These are phyloP conservation scores for Vachellia pachyceras DNA, from an alignment of 306 rosid genomes.

Conservation along the genomic window DNA sequence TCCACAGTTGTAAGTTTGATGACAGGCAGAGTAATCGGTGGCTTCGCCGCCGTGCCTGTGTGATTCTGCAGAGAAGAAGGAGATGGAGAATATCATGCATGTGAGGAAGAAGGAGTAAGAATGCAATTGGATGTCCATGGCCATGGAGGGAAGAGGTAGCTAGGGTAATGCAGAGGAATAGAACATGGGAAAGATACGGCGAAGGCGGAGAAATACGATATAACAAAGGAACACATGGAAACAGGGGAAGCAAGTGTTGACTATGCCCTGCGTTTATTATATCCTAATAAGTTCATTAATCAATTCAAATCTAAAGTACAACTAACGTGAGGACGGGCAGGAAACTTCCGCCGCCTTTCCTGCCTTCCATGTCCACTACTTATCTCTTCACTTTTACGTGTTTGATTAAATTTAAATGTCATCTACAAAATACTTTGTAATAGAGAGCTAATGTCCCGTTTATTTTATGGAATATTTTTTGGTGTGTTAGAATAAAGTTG, in stretches of 20 bases:
- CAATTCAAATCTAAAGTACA: background rate
- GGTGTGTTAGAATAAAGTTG: background rate
- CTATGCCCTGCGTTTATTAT: background rate
- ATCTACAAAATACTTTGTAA: too few relatives aligned
- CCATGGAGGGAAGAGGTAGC: slow-evolving; percentile 31
- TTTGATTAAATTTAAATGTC: background rate
- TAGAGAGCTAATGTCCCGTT: background rate
- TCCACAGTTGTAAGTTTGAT: slow-evolving; percentile 49
- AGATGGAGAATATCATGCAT: background rate
- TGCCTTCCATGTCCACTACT: background rate
- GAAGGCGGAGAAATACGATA: background rate
- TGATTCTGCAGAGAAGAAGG: slow-evolving; percentile 8
- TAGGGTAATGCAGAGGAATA: background rate
- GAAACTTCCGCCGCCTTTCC: background rate
- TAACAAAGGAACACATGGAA: background rate
- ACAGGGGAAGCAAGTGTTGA: background rate
- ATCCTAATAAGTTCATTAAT: background rate
- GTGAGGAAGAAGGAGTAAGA: background rate
- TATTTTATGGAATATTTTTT: background rate
- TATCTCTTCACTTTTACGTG: background rate
- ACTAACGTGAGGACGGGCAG: background rate
- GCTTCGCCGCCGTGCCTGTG: slow-evolving; percentile 15
- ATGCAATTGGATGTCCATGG: slow-evolving; percentile 17
- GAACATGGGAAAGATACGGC: background rate
- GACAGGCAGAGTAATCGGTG: slow-evolving; percentile 23